phyloP scores from a whole-genome alignment of 768 basidiomycete species.

The Daedaleopsis nitida region DNA sequence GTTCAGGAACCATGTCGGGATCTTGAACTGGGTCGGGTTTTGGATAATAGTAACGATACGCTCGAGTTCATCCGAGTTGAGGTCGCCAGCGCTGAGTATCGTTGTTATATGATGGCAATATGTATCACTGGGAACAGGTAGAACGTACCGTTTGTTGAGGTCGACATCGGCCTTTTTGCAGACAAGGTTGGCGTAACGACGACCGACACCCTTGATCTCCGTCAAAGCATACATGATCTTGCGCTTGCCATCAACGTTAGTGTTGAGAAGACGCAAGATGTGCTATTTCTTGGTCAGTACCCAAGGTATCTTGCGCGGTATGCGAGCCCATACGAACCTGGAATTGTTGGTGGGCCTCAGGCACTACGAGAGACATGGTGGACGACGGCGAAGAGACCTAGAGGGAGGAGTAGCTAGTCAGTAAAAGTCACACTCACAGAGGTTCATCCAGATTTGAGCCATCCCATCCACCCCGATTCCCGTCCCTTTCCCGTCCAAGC shows the following conservation, averaged over 20 bases:
- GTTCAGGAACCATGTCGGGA: constrained; percentile 99
- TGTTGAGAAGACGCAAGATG: constrained; percentile 98
- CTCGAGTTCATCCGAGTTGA: constrained; percentile 99
- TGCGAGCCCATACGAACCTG: constrained; percentile 54
- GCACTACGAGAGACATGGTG: constrained; percentile 95
- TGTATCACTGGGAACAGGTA: neutral
- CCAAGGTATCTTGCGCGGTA: neutral
- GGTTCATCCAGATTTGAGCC: constrained; percentile 10
- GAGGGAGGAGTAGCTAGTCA: constrained; percentile 1
- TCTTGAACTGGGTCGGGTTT: constrained; percentile 99
- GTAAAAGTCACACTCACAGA: constrained; percentile 16
- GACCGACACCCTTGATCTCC: constrained; percentile 99
- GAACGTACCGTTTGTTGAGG: constrained; percentile 90
- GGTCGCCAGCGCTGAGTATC: constrained; percentile 86
- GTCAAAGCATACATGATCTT: constrained; percentile 99
- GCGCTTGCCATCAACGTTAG: constrained; percentile 98
- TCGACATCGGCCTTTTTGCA: constrained; percentile 99
- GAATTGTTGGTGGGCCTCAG: constrained; percentile 94
- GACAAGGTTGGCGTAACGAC: constrained; percentile 97
- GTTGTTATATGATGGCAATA: neutral
- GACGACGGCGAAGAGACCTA: constrained; percentile 13
- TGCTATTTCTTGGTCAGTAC: constrained; percentile 56
- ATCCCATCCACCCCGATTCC: constrained; percentile 13
- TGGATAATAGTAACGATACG: constrained; percentile 99
- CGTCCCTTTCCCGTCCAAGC: neutral